Evolutionary conservation across 1,139 yeast genomes (phyloP).

Genomic region (Geotrichum fermentans): DNA sequence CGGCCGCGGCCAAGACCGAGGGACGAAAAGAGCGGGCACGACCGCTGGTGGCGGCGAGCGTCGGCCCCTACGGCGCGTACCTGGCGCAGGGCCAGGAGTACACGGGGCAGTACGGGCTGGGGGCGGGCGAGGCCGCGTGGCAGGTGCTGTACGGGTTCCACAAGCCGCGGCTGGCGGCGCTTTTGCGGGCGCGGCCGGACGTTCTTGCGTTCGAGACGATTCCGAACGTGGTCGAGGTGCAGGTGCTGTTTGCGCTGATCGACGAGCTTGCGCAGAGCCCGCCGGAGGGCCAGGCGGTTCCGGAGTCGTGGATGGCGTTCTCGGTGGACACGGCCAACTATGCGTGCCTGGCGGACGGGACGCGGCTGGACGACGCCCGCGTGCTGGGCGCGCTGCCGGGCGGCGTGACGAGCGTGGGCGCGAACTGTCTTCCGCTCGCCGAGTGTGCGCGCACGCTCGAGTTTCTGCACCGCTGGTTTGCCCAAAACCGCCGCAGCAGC

Average conservation of each 20-base stretch:
- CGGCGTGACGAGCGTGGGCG: conserved; percentile 40
- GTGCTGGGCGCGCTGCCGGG: conserved; percentile 16
- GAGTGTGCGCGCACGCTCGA: no score
- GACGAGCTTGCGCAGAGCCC: not conserved
- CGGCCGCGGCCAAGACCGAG: not conserved
- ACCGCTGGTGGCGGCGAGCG: conserved; percentile 48
- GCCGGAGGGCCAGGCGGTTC: conserved; percentile 18
- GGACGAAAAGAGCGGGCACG: conserved; percentile 7
- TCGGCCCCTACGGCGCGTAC: conserved; percentile 73
- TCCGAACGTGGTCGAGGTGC: conserved; percentile 51
- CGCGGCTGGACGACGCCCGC: conserved; percentile 26
- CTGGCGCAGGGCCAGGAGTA: conserved; percentile 64
- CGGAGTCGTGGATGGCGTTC: conserved; percentile 13
- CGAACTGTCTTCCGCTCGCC: conserved; percentile 42
- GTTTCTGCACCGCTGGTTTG: conserved; percentile 27
- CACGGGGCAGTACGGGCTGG: conserved; percentile 51
- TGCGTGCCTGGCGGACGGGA: conserved; percentile 43
- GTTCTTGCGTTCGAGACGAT: conserved; percentile 62
- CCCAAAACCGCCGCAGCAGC: no score
- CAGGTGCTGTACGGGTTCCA: conserved; percentile 46
- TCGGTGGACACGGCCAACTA: conserved; percentile 13
- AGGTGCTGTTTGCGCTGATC: conserved; percentile 34
- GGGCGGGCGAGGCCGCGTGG: conserved; percentile 27
- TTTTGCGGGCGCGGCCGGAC: conserved; percentile 45
- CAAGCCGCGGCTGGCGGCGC: conserved; percentile 43